Evolutionary conservation across 1,284 basidiomycete species (phyloP).

Genomic region (Apiotrichum gracile): DNA sequence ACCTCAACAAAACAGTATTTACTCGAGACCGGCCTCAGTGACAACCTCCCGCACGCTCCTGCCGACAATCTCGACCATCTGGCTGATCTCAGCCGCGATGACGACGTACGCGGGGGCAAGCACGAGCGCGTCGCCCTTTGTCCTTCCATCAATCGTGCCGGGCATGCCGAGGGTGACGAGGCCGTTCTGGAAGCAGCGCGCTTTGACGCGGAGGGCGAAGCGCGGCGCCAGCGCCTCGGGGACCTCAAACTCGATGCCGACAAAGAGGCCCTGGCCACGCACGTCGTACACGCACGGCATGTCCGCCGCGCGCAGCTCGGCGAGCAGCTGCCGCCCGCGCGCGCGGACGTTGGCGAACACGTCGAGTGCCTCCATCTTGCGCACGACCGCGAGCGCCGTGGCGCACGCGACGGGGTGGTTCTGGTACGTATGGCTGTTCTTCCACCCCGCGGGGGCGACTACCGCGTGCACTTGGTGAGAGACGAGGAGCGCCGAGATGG

Average conservation of each 20-base stretch:
- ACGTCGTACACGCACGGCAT: constrained; percentile 20
- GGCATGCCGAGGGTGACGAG: constrained; percentile 18
- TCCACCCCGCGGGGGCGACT: constrained; percentile 52
- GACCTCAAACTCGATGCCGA: constrained; percentile 27
- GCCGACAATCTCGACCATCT: constrained; percentile 18
- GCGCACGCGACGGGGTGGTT: constrained; percentile 70
- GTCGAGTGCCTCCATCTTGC: constrained; percentile 61
- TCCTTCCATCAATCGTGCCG: constrained; percentile 16
- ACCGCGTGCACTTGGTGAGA: constrained; percentile 62
- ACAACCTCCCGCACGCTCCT: constrained; percentile 11
- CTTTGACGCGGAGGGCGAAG: constrained; percentile 25
- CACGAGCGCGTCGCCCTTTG: constrained; percentile 24
- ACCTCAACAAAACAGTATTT: too few species aligned
- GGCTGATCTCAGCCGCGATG: constrained; percentile 16
- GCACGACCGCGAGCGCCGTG: constrained; percentile 70
- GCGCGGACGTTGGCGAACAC: constrained; percentile 43
- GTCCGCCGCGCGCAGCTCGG: constrained; percentile 16
- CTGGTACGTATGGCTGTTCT: constrained; percentile 82
- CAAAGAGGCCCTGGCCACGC: constrained; percentile 55
- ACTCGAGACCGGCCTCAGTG: constrained; percentile 4
- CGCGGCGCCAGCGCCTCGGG: constrained; percentile 21
- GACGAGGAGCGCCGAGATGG: constrained; percentile 74
- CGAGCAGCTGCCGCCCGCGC: constrained; percentile 23
- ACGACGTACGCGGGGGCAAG: constrained; percentile 30
- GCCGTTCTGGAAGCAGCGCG: constrained; percentile 23